Conservation (phyloP, 2,329 filamentous ascomycete species). For the Rhynchosporium agropyri region DNA sequence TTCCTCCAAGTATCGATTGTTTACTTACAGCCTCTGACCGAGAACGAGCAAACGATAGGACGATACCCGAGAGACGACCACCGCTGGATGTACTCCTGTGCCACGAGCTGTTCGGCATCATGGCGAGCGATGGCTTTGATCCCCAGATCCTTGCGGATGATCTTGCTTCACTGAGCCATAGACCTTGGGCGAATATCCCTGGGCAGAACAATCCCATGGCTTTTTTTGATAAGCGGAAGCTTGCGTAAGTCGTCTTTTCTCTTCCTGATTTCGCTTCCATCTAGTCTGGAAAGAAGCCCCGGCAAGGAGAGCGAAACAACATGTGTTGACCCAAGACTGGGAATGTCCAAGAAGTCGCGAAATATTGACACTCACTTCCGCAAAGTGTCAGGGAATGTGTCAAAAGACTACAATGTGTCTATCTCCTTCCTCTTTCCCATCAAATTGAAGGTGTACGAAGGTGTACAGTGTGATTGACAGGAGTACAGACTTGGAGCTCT, state of each 20-base stretch:
- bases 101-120: not conserved
- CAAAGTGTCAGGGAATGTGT: too few relatives aligned
- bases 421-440: too few relatives aligned
- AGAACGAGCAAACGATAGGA: not conserved
- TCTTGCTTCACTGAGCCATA: not conserved
- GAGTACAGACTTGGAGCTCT: constrained; percentile 30
- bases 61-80: constrained; percentile 8
- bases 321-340: too few relatives aligned
- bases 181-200: not conserved
- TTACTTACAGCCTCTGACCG: not conserved
- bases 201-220: not conserved
- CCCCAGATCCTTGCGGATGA: not conserved
- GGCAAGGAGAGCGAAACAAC: too few relatives aligned
- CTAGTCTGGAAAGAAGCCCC: not conserved
- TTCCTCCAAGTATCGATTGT: not conserved
- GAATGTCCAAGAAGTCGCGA: too few relatives aligned
- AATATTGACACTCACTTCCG: too few relatives aligned
- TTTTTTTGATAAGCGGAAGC: not conserved
- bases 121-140: not conserved
- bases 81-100: not conserved
- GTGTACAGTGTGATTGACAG: constrained; percentile 9
- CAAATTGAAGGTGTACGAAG: not conserved
- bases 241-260: not conserved
- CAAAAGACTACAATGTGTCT: too few relatives aligned
- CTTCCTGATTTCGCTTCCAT: not conserved